Evolutionary conservation across 345 rosid genomes (phyloP), one percentile per base, ranked within the genome.

Genomic region (Theobroma cacao): DNA sequence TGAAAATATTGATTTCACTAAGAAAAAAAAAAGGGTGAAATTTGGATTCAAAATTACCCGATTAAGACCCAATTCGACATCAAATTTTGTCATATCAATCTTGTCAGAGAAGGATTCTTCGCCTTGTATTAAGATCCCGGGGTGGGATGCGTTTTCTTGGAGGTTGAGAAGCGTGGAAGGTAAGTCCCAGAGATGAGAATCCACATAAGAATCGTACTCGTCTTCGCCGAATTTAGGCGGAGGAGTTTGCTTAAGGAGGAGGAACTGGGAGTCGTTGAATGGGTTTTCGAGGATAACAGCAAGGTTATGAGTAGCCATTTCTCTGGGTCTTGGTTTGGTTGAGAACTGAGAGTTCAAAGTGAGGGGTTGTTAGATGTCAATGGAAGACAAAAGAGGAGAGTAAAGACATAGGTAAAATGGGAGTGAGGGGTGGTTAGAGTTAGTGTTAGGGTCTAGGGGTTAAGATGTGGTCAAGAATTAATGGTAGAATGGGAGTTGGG

Each of bases 131-230:
- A 69, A 31, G 52, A 73, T 5, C 20, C 33, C 55, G 22, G 86
- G 72, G 47, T 82, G 82, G 50, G 40, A 73, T 53, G 82, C 79
- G 38, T 69, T 85, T 33, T 80, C 80, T 5, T 69, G 34, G 45
- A 53, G 38, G 75, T 80, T 41, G 74, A 93, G 79, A 74, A 64
- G 75, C 7, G 90, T 78, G 26, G 89, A 90, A 4, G 97, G 98
- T 64, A 95, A 83, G 89, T 95, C 98, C 97, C 95, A 91, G 76
- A 92, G 91, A 84, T 91, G 86, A 61, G 93, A 92, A 84, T 93
- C 98, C 52, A 86, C 78, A 45, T 71, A 89, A 50, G 90, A 89
- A 78, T 93, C 97, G 78, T 92, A 93, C 74, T 85, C 90, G 53
- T 85, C 87, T 22, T 91, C 88, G 64, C 84, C 82, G 80, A 90